Evolutionary conservation across 2,329 filamentous ascomycete species (phyloP).

Genomic region (Aspergillus japonicus): DNA sequence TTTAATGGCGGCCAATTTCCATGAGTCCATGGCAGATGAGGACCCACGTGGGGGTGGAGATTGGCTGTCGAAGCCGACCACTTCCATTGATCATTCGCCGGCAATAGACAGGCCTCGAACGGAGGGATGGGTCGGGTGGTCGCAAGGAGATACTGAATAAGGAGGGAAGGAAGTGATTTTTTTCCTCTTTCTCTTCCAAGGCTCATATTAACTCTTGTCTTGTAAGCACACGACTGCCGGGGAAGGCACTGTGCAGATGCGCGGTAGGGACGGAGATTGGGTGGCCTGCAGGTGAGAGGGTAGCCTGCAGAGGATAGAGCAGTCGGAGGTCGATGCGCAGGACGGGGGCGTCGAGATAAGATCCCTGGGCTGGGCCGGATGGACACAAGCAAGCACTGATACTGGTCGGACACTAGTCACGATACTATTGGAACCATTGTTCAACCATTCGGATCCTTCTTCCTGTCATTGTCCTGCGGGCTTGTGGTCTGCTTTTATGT

Average conservation of each 20-base stretch:
- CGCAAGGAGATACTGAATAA: not conserved
- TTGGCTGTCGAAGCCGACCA: conserved; percentile 15
- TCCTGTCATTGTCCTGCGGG: not conserved
- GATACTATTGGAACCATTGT: not conserved
- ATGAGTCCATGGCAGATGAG: conserved; percentile 8
- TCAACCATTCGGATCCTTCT: not conserved
- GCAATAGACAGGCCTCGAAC: not conserved
- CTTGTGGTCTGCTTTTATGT: not conserved
- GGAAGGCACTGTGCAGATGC: conserved; percentile 3
- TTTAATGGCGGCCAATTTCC: conserved; percentile 14
- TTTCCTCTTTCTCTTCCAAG: not conserved
- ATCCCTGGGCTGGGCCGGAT: not conserved
- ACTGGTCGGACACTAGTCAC: not conserved
- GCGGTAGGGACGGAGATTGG: not conserved
- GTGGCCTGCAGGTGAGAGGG: not conserved
- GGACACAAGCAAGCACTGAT: not conserved
- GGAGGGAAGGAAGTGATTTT: not conserved
- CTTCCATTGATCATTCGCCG: not conserved
- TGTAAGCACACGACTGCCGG: not conserved
- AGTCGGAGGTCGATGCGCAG: not conserved
- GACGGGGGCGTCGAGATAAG: not conserved
- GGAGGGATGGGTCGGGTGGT: not conserved
- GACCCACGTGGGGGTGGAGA: conserved; percentile 24
- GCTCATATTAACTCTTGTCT: not conserved
- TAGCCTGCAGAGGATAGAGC: not conserved